phyloP scores from a whole-genome alignment of 2,329 filamentous ascomycete genomes.

The Elsinoe fawcettii region DNA sequence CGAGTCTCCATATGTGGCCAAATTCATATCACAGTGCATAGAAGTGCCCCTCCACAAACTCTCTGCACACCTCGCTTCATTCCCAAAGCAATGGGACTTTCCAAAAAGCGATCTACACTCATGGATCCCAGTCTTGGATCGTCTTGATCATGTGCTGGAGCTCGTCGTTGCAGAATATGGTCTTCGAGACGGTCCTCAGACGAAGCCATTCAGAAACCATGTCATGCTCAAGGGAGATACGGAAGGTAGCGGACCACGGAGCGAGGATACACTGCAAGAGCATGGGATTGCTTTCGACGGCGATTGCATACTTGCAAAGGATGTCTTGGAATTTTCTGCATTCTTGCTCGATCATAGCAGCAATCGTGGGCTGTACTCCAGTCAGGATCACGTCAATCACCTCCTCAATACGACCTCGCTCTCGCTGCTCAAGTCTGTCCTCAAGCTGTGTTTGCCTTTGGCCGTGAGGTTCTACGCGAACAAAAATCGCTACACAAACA shows the following conservation, averaged over 20 bases:
- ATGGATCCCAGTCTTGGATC: constrained; percentile 91
- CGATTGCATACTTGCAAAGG: constrained; percentile 71
- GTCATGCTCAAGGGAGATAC: constrained; percentile 55
- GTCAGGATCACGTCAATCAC: constrained; percentile 81
- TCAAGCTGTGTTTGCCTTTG: constrained; percentile 75
- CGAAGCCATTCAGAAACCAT: constrained; percentile 61
- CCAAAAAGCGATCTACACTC: constrained; percentile 93
- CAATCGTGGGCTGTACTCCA: constrained; percentile 92
- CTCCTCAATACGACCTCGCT: constrained; percentile 82
- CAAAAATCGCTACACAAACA: constrained; percentile 61
- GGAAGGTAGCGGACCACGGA: constrained; percentile 36
- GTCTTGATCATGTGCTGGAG: constrained; percentile 84
- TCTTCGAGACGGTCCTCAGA: constrained; percentile 72
- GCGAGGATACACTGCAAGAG: constrained; percentile 26
- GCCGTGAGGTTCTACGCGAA: constrained; percentile 90
- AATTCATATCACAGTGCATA: constrained; percentile 67
- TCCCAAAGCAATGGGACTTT: constrained; percentile 88
- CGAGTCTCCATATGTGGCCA: constrained; percentile 79
- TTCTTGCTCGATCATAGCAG: constrained; percentile 90
- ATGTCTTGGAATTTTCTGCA: constrained; percentile 75
- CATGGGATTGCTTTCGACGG: constrained; percentile 62
- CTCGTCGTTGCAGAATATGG: constrained; percentile 73
- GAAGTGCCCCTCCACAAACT: constrained; percentile 66
- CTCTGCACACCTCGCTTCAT: constrained; percentile 66
- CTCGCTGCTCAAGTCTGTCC: constrained; percentile 65